These are phyloP conservation scores for Lachnellula cervina DNA, from an alignment of 2,329 filamentous ascomycete species.

Conservation along the genomic window DNA sequence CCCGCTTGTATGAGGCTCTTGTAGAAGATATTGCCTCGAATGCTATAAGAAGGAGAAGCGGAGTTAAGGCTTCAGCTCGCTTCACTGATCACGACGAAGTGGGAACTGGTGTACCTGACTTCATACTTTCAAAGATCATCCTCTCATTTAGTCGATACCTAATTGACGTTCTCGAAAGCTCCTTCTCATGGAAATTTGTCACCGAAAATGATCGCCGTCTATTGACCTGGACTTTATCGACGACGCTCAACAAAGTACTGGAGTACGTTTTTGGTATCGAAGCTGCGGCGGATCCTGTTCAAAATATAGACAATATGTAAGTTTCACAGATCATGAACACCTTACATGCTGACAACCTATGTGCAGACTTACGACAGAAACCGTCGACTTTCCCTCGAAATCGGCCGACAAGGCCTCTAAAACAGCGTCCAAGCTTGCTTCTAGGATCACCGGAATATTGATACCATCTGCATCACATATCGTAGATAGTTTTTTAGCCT, in stretches of 20 bases:
- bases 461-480: constrained; percentile 71
- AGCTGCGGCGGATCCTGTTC: constrained; percentile 43
- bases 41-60: constrained; percentile 60
- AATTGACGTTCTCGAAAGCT: constrained; percentile 81
- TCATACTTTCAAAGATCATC: constrained; percentile 67
- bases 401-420: not conserved
- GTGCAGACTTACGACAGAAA: not conserved
- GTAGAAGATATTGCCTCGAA: constrained; percentile 70
- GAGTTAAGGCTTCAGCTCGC: constrained; percentile 44
- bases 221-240: constrained; percentile 63
- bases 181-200: constrained; percentile 78
- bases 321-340: too few species aligned
- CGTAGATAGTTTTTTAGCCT: constrained; percentile 69
- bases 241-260: constrained; percentile 67
- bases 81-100: constrained; percentile 46
- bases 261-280: constrained; percentile 71
- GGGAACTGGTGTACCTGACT: constrained; percentile 71
- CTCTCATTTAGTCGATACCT: constrained; percentile 69
- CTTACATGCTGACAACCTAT: too few species aligned
- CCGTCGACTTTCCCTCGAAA: not conserved
- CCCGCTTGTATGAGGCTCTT: constrained; percentile 69
- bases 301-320: constrained; percentile 29
- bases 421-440: not conserved
- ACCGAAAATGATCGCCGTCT: constrained; percentile 61
- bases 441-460: constrained; percentile 40